Evolutionary conservation across 2,329 filamentous ascomycete genomes (phyloP).

Genomic region (Fusarium robinianum): DNA sequence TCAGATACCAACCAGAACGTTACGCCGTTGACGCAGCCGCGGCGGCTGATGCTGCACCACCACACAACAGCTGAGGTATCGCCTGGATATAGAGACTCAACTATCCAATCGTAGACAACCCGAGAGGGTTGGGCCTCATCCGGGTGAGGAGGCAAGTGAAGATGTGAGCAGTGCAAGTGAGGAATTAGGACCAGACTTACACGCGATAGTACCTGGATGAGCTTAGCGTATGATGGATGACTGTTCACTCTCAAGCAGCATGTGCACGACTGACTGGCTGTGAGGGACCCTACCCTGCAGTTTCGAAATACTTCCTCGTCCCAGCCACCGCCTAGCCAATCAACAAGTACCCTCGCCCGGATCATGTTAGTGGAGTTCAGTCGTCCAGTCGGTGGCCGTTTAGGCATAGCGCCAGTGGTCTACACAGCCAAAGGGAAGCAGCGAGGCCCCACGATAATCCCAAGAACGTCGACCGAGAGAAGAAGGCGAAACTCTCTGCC

Average conservation of each 20-base stretch:
- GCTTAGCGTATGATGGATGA: too few species aligned
- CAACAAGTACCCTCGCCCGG: constrained; percentile 6
- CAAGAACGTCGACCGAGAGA: constrained; percentile 38
- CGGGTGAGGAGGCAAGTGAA: too few species aligned
- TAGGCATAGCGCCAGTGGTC: constrained; percentile 29
- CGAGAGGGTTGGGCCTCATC: too few species aligned
- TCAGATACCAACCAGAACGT: constrained; percentile 23
- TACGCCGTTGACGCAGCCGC: constrained; percentile 18
- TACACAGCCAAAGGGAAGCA: constrained; percentile 6
- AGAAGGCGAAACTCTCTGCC: constrained; percentile 15
- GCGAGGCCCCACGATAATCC: constrained; percentile 20
- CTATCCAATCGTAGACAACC: too few species aligned
- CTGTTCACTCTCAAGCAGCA: constrained; percentile 22
- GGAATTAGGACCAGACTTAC: too few species aligned
- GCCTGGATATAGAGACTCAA: too few species aligned
- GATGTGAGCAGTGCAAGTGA: too few species aligned
- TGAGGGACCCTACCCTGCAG: neutral
- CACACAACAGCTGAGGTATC: too few species aligned
- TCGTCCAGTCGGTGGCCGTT: constrained; percentile 34
- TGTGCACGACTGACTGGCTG: constrained; percentile 34
- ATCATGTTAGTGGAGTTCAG: neutral
- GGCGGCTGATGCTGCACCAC: constrained; percentile 18
- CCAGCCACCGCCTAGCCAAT: neutral
- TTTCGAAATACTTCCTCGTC: too few species aligned
- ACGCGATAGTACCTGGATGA: too few species aligned